Evolutionary conservation across 257 asterid genomes (phyloP).

Genomic region (Prunella vulgaris): DNA sequence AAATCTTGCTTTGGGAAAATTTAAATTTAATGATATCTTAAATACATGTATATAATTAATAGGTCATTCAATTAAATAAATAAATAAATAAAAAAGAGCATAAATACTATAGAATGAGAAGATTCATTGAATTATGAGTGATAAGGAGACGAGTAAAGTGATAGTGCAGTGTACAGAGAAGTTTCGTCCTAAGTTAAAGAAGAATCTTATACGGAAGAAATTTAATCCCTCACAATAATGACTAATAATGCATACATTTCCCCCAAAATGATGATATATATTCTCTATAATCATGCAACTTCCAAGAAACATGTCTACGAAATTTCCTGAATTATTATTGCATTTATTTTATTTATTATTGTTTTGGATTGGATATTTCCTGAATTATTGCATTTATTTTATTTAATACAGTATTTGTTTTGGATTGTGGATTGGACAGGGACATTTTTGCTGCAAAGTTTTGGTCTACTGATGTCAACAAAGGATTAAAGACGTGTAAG

Average conservation of each 20-base stretch:
- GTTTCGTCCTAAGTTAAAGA: constrained; percentile 1
- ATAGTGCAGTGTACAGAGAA: background rate
- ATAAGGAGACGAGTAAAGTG: no score
- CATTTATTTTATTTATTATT: background rate
- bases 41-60: background rate
- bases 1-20: no score
- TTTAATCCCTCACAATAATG: background rate
- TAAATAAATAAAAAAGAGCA: no score
- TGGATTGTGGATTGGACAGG: background rate
- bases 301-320: constrained; percentile 9
- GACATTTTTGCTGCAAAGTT: background rate
- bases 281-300: background rate
- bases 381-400: background rate
- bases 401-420: background rate
- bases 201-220: constrained; percentile 16
- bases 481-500: no score
- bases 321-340: constrained; percentile 20
- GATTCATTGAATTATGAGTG: background rate
- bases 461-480: background rate
- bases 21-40: no score
- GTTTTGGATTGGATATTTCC: no score
- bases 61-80: no score
- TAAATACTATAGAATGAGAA: background rate
- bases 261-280: background rate
- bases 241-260: background rate